These are phyloP conservation scores for Alternaria hordeiaustralica DNA, from an alignment of 2,329 filamentous ascomycete genomes.

Conservation along the genomic window DNA sequence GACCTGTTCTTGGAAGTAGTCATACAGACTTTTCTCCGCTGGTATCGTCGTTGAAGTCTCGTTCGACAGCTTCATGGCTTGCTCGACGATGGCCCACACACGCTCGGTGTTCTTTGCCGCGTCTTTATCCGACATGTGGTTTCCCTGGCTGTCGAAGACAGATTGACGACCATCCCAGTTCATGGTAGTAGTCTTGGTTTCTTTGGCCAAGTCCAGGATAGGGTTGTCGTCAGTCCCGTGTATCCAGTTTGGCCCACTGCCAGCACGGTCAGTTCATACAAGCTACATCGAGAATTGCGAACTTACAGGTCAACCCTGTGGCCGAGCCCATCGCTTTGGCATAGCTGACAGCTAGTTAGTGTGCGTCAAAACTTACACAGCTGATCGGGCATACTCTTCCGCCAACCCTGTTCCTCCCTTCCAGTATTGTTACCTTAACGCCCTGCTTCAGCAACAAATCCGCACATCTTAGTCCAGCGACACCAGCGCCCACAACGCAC, in stretches of 20 bases:
- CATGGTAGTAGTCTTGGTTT: slow-evolving; percentile 63
- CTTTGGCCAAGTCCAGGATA: slow-evolving; percentile 69
- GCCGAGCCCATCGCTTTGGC: slow-evolving; percentile 56
- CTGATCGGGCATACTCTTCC: slow-evolving; percentile 61
- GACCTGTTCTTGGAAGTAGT: slow-evolving; percentile 62
- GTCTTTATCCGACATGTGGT: slow-evolving; percentile 54
- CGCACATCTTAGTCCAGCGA: slow-evolving; percentile 74
- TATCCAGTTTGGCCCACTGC: slow-evolving; percentile 79
- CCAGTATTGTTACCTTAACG: slow-evolving; percentile 71
- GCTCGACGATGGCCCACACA: slow-evolving; percentile 72
- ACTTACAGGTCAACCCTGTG: slow-evolving; percentile 65
- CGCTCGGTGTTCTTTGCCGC: slow-evolving; percentile 53
- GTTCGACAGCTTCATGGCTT: slow-evolving; percentile 72
- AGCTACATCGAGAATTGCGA: neutral
- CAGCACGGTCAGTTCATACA: neutral
- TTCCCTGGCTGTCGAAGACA: slow-evolving; percentile 64
- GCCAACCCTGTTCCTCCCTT: slow-evolving; percentile 71
- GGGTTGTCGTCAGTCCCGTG: slow-evolving; percentile 76
- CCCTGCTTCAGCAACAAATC: slow-evolving; percentile 70
- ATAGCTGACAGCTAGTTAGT: slow-evolving; percentile 48
- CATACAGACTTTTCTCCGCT: slow-evolving; percentile 59
- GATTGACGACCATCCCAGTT: slow-evolving; percentile 62
- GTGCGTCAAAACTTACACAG: too few species aligned
- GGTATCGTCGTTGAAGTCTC: slow-evolving; percentile 61
- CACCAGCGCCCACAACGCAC: slow-evolving; percentile 72